Evolutionary conservation across 352 stramenopile genomes (phyloP), one percentile per base, ranked within the genome.

Genomic region (Phytophthora rubi): DNA sequence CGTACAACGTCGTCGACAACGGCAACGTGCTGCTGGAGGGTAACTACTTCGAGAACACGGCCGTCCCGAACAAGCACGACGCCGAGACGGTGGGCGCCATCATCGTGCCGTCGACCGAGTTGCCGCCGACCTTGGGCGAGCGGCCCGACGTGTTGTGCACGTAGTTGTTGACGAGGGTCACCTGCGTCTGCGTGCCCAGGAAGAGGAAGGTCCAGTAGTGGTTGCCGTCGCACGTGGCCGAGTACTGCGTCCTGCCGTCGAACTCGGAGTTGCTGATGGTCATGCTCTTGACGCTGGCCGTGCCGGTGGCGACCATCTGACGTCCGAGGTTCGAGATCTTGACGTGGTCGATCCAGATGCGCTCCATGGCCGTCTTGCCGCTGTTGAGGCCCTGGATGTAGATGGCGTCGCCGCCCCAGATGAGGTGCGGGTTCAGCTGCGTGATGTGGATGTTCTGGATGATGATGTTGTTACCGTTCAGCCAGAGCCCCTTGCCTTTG

Each of bases 21-120:
- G 59, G 59, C 49, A 59, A 82, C 59, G n/a, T 83, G 53, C 65
- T 86, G 4, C 52, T 72, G 23, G 76, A 86, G 39, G 79, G 73
- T 12, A 88, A 86, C 62, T 84, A 76, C 73, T 82, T 85, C 56
- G 75, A 88, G 64, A 49, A 71, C 48, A 71, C 48, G 1, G 42
- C 55, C 48, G 33, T 45, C 15, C 55, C 63, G 15, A 71, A 61
- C 56, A 58, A 60, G 54, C 51, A 59, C 49, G 56, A 65, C 47
- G 8, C 55, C 9, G 63, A 65, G 47, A 65, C 56, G 4, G 54
- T 60, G 13, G 63, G 63, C 18, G 63, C 63, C 18, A 65, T 66
- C 48, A 66, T 66, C n/a, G 59, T n/a, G n/a, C n/a, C 75, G 53
- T 80, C 65, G 30, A 77, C 33, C 26, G 73, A 66, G 64, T 10